Evolutionary conservation across 2,329 filamentous ascomycete genomes (phyloP), one percentile per base, ranked within the genome.

Genomic region (Pleochaeta shiraiana): DNA sequence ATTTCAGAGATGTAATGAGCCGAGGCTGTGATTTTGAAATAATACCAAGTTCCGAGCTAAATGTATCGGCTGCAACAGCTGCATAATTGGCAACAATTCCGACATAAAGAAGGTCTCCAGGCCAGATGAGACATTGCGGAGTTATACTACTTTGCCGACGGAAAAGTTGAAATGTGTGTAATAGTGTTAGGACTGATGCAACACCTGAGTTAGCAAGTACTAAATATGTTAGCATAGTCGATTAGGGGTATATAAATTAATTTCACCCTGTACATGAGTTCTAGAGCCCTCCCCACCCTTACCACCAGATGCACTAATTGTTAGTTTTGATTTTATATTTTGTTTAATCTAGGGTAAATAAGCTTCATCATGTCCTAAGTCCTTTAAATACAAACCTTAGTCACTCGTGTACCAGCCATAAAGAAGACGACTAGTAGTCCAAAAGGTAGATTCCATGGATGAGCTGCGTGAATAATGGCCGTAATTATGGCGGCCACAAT

Each of bases 391-490:
- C 71, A 30, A 74, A 90, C 88, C 77, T 92, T 91, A 0, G 92
- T 96, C 0, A 85, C 90, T 63, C 84, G 79, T 0, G 87, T 95
- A 1, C 90, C 93, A 4, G 87, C 83, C 2, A 95, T 77, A 75
- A 95, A 97, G 77, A 97, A 97, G 39, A 90, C 81, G 62, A 82
- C 81, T 1, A 97, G 79, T 12, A 96, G 79, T 31, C 81, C 81
- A 75, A 96, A 95, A n/a, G 90, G 91, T n/a, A 91, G 78, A 66
- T 88, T 88, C 86, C 90, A 96, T 3, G 92, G 92, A 74, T 97
- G 91, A n/a, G 91, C 76, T 19, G 90, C 90, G 74, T 98, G 93
- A 12, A 87, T 82, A 57, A 81, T 74, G 3, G 90, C 91, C 3
- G 91, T 95, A 53, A 86, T 70, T 4, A 79, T 78, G 3, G 92